Conservation (phyloP, 306 rosid genomes). For the Dryas alaskensis region DNA sequence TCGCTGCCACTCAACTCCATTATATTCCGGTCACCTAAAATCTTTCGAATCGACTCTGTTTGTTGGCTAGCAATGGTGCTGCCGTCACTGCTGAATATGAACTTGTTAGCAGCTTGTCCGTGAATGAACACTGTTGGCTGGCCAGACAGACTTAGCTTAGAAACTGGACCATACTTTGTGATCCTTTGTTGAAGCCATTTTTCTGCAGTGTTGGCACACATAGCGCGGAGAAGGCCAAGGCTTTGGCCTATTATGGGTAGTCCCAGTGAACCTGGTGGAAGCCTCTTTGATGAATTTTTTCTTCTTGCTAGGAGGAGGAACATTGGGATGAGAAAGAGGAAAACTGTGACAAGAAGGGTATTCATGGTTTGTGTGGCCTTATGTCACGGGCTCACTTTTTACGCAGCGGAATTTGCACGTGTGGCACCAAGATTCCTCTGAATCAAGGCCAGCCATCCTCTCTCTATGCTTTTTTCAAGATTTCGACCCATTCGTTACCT, state of each 20-base stretch:
- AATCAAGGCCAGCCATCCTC: no score
- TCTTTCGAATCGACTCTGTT: conserved; percentile 36
- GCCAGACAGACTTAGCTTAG: conserved; percentile 71
- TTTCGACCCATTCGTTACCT: no score
- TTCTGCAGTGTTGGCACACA: conserved; percentile 63
- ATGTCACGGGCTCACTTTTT: no score
- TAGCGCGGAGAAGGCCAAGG: conserved; percentile 49
- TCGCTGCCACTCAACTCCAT: conserved; percentile 51
- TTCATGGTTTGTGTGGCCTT: conserved; percentile 33
- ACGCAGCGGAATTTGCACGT: no score
- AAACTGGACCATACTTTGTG: conserved; percentile 61
- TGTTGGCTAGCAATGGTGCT: conserved; percentile 40
- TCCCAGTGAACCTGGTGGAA: conserved; percentile 85
- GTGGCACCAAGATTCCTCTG: no score
- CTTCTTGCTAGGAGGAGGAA: conserved; percentile 40
- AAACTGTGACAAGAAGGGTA: conserved; percentile 19
- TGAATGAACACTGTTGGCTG: conserved; percentile 62
- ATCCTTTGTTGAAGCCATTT: conserved; percentile 57
- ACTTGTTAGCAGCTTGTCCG: conserved; percentile 73
- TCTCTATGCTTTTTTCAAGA: no score
- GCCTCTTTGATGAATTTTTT: conserved; percentile 36
- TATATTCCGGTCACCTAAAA: conserved; percentile 54
- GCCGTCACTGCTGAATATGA: conserved; percentile 37
- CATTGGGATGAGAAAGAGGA: conserved; percentile 44
- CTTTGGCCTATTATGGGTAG: conserved; percentile 67